Conservation (phyloP, 169 alveolate genomes). For the Eimeria brunetti region DNA sequence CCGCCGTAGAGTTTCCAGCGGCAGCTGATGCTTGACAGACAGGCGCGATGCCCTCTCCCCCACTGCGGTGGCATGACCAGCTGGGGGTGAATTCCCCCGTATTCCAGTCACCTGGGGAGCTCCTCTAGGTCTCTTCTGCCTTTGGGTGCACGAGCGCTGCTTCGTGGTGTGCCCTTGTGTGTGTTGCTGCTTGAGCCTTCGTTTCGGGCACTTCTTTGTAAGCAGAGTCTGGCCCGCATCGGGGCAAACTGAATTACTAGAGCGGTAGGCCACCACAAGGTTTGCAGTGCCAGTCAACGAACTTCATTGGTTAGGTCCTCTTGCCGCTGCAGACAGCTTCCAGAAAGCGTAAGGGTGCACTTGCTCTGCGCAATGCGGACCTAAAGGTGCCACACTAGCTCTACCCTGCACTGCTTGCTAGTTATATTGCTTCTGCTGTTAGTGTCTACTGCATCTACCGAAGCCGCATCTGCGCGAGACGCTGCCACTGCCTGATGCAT, state of each 20-base stretch:
- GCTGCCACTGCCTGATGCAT: not conserved
- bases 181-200: not conserved
- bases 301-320: not conserved
- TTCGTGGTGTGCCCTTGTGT: not conserved
- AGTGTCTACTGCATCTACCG: not conserved
- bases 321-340: not conserved
- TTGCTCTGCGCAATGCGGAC: not conserved
- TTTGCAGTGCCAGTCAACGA: not conserved
- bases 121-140: not conserved
- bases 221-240: not conserved
- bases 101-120: not conserved
- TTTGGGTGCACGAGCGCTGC: not conserved
- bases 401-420: no score
- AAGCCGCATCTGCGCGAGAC: not conserved
- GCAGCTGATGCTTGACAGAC: not conserved
- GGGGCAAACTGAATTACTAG: not conserved
- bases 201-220: not conserved
- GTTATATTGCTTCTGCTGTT: not conserved
- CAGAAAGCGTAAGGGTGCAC: not conserved
- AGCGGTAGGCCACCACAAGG: not conserved
- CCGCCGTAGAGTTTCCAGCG: slow-evolving; percentile 19
- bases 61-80: not conserved
- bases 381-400: not conserved
- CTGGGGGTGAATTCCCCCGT: not conserved
- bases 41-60: not conserved